Conservation (phyloP, 805 yeast species). For the Nadsonia fulvescens region DNA sequence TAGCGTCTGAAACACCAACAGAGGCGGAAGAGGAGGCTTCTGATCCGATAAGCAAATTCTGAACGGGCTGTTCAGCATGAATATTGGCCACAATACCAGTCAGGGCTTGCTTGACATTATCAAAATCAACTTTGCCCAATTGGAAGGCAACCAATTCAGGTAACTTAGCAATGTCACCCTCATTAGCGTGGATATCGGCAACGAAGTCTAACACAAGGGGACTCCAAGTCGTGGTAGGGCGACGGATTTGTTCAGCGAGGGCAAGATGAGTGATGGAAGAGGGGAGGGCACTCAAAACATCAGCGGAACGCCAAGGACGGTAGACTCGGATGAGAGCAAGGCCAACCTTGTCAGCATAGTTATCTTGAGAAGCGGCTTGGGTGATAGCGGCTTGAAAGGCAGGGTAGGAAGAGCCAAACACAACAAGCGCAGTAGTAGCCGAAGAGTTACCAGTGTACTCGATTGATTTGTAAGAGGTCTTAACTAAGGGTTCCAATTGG, state of each 20-base stretch:
- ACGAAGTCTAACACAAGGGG: conserved; percentile 66
- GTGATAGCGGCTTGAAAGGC: conserved; percentile 23
- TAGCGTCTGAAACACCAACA: conserved; percentile 18
- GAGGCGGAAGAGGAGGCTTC: conserved; percentile 3
- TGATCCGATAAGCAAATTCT: conserved; percentile 44
- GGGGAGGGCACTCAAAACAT: conserved; percentile 35
- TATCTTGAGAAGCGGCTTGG: conserved; percentile 13
- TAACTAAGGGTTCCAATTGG: conserved; percentile 5
- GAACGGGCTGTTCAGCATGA: conserved; percentile 35
- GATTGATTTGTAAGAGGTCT: conserved; percentile 21
- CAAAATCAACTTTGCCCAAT: conserved; percentile 24
- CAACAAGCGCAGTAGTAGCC: conserved; percentile 35
- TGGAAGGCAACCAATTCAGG: conserved; percentile 38
- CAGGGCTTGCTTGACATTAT: conserved; percentile 26
- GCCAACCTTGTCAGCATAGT: conserved; percentile 23
- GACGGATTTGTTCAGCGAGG: conserved; percentile 47
- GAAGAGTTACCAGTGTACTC: conserved; percentile 24
- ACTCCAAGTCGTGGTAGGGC: conserved; percentile 30
- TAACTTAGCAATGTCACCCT: conserved; percentile 8
- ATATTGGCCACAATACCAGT: conserved; percentile 35
- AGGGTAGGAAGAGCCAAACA: conserved; percentile 40
- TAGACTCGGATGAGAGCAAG: conserved; percentile 43
- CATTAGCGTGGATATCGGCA: conserved; percentile 25
- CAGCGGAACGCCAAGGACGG: conserved; percentile 52
- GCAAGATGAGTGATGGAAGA: conserved; percentile 35